These are phyloP conservation scores for Phytophthora pisi DNA, from an alignment of 352 stramenopile genomes.

Conservation along the genomic window DNA sequence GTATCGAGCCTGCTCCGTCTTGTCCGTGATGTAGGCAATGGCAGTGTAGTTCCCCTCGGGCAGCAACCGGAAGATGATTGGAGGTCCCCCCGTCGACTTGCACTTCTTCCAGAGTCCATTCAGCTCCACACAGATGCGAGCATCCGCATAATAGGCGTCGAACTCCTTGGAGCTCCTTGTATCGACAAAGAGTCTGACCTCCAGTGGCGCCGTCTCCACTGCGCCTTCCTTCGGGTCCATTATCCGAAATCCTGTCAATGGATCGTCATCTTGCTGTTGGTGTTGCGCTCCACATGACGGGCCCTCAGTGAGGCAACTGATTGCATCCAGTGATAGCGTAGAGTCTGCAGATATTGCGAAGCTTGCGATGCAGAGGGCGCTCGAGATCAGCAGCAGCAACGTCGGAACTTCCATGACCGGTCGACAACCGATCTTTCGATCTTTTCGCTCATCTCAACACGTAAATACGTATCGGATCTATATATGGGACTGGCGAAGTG, in stretches of 20 bases:
- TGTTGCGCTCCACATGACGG: background rate
- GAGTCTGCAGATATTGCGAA: background rate
- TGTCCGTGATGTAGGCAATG: constrained; percentile 22
- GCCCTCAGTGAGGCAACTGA: background rate
- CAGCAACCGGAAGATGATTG: constrained; percentile 14
- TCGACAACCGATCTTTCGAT: constrained; percentile 11
- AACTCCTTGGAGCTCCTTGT: constrained; percentile 4
- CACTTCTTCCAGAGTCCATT: constrained; percentile 33
- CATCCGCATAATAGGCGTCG: constrained; percentile 15
- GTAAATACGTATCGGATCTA: too few relatives aligned
- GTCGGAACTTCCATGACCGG: constrained; percentile 3
- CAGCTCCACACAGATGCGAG: constrained; percentile 31
- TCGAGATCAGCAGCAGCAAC: constrained; percentile 8
- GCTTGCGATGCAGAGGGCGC: too few relatives aligned
- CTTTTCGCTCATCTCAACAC: background rate
- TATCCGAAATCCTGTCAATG: constrained; percentile 19
- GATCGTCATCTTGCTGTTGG: background rate
- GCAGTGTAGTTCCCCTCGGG: constrained; percentile 30
- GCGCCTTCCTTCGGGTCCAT: constrained; percentile 17
- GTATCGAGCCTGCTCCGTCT: background rate
- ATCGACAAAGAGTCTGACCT: constrained; percentile 2
- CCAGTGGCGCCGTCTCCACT: constrained; percentile 17
- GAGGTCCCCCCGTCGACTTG: constrained; percentile 1
- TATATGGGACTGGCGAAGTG: background rate
- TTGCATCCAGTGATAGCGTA: background rate